phyloP scores from a whole-genome alignment of 768 basidiomycete genomes.

The Kondoa malvinella region DNA sequence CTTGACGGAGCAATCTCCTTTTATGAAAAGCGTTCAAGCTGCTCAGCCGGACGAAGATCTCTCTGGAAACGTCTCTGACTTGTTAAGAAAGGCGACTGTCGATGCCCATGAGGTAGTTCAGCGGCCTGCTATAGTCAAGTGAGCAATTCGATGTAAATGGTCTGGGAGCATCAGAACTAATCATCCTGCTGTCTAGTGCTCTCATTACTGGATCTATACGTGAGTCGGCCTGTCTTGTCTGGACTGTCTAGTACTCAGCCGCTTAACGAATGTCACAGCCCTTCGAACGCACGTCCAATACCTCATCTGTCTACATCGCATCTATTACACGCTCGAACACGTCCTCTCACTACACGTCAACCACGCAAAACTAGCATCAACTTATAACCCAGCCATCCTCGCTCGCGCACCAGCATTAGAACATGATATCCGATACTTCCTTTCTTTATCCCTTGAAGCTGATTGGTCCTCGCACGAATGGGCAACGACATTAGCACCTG shows the following conservation, averaged over 20 bases:
- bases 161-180: neutral
- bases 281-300: constrained; percentile 39
- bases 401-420: constrained; percentile 46
- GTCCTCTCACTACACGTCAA: constrained; percentile 38
- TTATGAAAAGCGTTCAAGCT: neutral
- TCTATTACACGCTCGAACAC: constrained; percentile 40
- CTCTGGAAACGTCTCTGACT: neutral
- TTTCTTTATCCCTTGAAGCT: constrained; percentile 39
- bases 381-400: constrained; percentile 54
- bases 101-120: constrained; percentile 8
- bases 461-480: constrained; percentile 46
- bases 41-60: neutral
- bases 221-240: neutral
- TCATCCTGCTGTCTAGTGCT: neutral
- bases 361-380: constrained; percentile 48
- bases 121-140: constrained; percentile 9
- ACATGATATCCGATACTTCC: constrained; percentile 50
- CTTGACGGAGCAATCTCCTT: neutral
- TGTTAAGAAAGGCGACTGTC: constrained; percentile 8
- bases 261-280: too few relatives aligned
- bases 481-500: constrained; percentile 37
- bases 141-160: neutral
- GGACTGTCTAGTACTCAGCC: neutral
- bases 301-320: constrained; percentile 60
- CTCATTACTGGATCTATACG: constrained; percentile 1